A percentile compares a stretch with the other conserved stretches of the same genome.
Conservation (phyloP, 495 filamentous ascomycete genomes). For the Aspergillus cristatus region DNA sequence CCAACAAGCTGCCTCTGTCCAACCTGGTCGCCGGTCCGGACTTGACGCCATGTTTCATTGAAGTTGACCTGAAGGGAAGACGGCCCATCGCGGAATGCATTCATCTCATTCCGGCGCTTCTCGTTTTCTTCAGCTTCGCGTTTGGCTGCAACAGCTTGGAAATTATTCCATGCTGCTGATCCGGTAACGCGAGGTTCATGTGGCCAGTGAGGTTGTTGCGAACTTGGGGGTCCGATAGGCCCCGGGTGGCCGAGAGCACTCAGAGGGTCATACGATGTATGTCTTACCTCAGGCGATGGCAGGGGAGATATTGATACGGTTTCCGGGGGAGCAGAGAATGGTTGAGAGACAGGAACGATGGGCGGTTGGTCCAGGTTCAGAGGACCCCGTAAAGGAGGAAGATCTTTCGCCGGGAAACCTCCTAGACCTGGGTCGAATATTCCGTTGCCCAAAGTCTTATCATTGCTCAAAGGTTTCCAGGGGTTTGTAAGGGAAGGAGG, state of each 20-base stretch:
- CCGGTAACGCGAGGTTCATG: slow-evolving; percentile 22
- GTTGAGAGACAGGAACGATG: slow-evolving; percentile 19
- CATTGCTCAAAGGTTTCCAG: slow-evolving; percentile 65
- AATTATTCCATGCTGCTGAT: slow-evolving; percentile 42
- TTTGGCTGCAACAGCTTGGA: slow-evolving; percentile 31
- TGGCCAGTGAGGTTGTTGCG: slow-evolving; percentile 29
- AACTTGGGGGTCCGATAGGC: slow-evolving; percentile 44
- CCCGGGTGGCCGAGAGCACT: slow-evolving; percentile 35
- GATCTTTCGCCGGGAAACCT: slow-evolving; percentile 30
- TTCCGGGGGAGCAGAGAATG: slow-evolving; percentile 28
- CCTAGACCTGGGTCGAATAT: slow-evolving; percentile 60
- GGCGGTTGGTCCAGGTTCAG: slow-evolving; percentile 30
- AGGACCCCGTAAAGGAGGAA: slow-evolving; percentile 27
- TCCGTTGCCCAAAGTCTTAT: slow-evolving; percentile 68
- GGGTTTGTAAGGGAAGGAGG: slow-evolving; percentile 49
- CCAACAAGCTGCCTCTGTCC: slow-evolving; percentile 31
- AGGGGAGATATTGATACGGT: slow-evolving; percentile 20
- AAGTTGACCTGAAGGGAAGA: slow-evolving; percentile 37
- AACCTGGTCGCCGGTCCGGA: slow-evolving; percentile 37
- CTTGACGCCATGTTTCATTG: slow-evolving; percentile 57
- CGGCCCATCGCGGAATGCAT: slow-evolving; percentile 27
- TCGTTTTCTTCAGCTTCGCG: slow-evolving; percentile 35
- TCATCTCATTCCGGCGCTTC: slow-evolving; percentile 28
- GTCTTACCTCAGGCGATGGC: slow-evolving; percentile 27
- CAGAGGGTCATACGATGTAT: slow-evolving; percentile 28